Base-by-base conservation (phyloP, 331 rosid genomes). In the Quercus lobata region DNA sequence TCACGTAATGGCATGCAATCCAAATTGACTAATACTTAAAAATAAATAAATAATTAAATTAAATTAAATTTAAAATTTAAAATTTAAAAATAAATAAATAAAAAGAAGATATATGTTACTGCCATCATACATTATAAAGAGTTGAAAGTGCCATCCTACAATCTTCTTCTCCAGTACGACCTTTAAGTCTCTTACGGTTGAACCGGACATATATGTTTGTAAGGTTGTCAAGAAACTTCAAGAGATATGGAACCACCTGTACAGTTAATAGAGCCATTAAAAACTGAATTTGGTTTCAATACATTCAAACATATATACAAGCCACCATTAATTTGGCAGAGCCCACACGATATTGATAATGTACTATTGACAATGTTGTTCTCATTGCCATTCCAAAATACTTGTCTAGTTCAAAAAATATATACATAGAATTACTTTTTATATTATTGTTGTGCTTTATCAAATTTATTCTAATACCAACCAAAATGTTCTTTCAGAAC, bases 131-230 rank as follows among this genome's bases (percentile, higher is more conserved):
- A 81, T 91, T 88, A 83, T 83, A 92, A 69, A 94, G 98, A 80
- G 98, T 95, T 73, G 98, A 95, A 69, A 95, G 97, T 8, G 97
- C 96, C 52, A 84, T 86, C 86, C 96, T 84, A 80, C 98, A 95
- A 77, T 95, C 99, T 73, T 93, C 92, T 85, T 93, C 99, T 79
- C 93, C 96, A 68, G 96, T 90, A 69, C 97, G 99, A 76, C 98
- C 99, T 91, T 95, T 95, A 75, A 95, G 91, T 85, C 99, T 91
- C 92, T 93, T 95, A 72, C 97, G 97, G 89, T 93, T 95, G 92
- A 90, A 91, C 88, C 99, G 82, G 35, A 95, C 99, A 71, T 91
- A 95, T 32, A 95, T 90, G 84, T 95, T 95, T 79, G 98, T 95
- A 55, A 95, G 90, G 87, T 91, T 95, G 83, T 95, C 97, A 61